These are phyloP conservation scores for Telfairia occidentalis DNA, from an alignment of 331 rosid species.

Conservation along the genomic window DNA sequence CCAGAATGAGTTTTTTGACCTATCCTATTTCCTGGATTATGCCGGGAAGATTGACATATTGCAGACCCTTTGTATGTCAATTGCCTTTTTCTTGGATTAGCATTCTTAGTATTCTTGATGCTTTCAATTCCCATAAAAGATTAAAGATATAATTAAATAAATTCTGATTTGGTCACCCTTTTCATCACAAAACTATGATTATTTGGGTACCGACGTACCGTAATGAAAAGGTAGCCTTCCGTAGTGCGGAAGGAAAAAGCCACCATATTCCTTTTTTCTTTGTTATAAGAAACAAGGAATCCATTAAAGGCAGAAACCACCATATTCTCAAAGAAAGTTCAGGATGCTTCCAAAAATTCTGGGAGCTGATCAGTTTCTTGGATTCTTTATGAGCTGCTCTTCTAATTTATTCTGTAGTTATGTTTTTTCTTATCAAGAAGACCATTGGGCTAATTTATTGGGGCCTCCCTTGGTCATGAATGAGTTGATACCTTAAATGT, in stretches of 20 bases:
- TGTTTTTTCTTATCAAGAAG: background rate
- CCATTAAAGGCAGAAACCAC: too few species aligned
- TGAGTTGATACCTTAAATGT: too few species aligned
- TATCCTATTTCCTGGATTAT: background rate
- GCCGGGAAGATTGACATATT: background rate
- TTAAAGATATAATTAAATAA: too few species aligned
- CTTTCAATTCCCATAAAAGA: too few species aligned
- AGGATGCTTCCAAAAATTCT: background rate
- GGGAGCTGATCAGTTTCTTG: background rate
- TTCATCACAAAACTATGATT: background rate
- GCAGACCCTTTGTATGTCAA: background rate
- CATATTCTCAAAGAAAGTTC: background rate
- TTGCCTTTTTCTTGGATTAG: background rate
- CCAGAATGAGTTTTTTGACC: background rate
- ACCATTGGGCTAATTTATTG: background rate
- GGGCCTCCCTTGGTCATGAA: too few species aligned
- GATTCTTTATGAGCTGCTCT: background rate
- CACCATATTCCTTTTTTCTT: background rate
- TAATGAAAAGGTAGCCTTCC: background rate
- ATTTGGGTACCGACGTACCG: background rate
- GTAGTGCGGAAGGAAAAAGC: background rate
- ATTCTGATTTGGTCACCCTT: background rate
- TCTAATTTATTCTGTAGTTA: background rate
- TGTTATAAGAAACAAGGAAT: too few species aligned
- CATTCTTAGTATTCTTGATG: background rate